Evolutionary conservation across 257 asterid genomes (phyloP), one percentile per base, ranked within the genome.

Genomic region (Nicotiana tabacum): DNA sequence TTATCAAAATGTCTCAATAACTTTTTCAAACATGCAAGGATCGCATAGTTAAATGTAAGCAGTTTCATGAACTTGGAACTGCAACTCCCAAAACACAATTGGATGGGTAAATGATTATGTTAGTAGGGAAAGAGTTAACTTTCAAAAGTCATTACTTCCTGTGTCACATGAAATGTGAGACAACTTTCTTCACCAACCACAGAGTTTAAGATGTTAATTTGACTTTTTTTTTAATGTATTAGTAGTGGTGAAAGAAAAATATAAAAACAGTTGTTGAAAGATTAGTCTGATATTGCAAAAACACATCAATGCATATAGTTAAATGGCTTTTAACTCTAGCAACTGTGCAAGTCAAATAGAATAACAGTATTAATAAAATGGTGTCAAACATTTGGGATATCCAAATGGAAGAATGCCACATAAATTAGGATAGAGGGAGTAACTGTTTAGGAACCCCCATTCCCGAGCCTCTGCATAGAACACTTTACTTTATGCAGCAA

Each of bases 401-500:
- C 60, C 32, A 32, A 43, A 43, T 5, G 35, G 37, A 16, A 43
- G 37, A 46, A 5, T 43, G 21, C 35, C 9, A 43, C 2, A 43
- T 29, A 8, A 17, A 46, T 21, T 43, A 72, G 60, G 12, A 43
- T 0, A 43, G 35, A 70, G 78, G 35, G 58, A 27, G 12, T 43
- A 24, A 72, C 60, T 43, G 13, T 72, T 72, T 11, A 24, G 78
- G 33, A 46, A 72, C 37, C 61, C 33, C 12, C 13, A 72, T 24
- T 72, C 21, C 21, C 78, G 24, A 72, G 37, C 61, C 78, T 46
- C 78, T 21, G 37, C 78, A 72, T 21, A 11, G 60, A 72, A 46
- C 61, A 46, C 78, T 69, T 69, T 51, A 69, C 32, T 72, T 46
- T 72, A 72, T 46, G 61, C 60, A 24, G 78, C 61, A 72, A 67